These are phyloP conservation scores for Diversispora eburnea DNA, from an alignment of 192 early-diverging fungal species.

Conservation along the genomic window DNA sequence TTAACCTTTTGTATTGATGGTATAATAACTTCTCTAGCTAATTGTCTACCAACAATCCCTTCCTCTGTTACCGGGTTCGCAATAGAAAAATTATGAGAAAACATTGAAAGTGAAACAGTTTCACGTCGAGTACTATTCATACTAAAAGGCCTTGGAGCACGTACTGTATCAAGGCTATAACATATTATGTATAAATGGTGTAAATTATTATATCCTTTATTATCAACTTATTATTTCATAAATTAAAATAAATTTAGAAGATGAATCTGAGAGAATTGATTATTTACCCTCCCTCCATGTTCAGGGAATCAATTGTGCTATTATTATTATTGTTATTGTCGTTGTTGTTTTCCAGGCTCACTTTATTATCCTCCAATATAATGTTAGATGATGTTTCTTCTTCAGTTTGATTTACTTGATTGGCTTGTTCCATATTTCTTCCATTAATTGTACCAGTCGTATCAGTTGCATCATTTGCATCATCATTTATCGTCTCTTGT, in stretches of 20 bases:
- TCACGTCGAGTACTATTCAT: conserved; percentile 14
- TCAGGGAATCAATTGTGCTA: neutral
- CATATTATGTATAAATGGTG: too few relatives aligned
- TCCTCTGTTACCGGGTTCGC: conserved; percentile 27
- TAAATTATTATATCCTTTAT: too few relatives aligned
- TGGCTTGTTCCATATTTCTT: too few relatives aligned
- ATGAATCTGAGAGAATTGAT: neutral
- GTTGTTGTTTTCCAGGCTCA: neutral
- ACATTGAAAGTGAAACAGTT: conserved; percentile 26
- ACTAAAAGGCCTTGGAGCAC: neutral
- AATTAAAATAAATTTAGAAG: neutral
- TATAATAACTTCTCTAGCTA: conserved; percentile 32
- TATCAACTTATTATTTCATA: neutral
- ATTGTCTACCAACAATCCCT: conserved; percentile 34
- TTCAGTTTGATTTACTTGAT: too few relatives aligned
- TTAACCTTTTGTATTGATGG: conserved; percentile 35
- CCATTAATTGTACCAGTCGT: too few relatives aligned
- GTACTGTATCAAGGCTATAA: too few relatives aligned
- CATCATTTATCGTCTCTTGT: too few relatives aligned
- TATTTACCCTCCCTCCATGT: neutral
- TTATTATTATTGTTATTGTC: neutral
- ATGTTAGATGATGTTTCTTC: neutral
- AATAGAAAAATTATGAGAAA: conserved; percentile 27
- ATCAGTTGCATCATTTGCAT: too few relatives aligned
- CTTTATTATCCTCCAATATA: neutral